These are phyloP conservation scores for Piper longum DNA, from an alignment of 164 flowering plant genomes.

Conservation along the genomic window DNA sequence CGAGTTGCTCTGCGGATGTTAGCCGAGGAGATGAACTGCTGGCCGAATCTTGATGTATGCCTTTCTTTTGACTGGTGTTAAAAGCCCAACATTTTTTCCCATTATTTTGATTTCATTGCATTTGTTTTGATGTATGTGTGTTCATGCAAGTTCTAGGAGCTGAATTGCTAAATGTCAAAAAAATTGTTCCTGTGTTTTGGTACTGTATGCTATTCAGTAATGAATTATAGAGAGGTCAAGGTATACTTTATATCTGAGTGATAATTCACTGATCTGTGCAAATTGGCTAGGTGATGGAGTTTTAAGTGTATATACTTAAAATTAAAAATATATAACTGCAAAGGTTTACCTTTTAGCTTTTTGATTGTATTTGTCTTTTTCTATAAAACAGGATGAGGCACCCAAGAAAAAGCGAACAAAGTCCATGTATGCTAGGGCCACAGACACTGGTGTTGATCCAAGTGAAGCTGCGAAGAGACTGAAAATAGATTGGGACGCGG, in stretches of 20 bases:
- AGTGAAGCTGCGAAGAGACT: constrained; percentile 74
- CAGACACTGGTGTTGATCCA: constrained; percentile 82
- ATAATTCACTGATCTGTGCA: background rate
- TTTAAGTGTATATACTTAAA: background rate
- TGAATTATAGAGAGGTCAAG: no score
- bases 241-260: no score
- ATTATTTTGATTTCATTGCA: background rate
- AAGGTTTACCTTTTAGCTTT: background rate
- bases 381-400: constrained; percentile 31
- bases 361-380: background rate
- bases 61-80: background rate
- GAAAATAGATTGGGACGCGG: constrained; percentile 85
- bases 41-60: constrained; percentile 92
- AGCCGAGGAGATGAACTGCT: constrained; percentile 67
- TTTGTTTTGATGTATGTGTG: background rate
- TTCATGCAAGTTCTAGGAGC: no score
- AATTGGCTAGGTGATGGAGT: background rate
- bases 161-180: no score
- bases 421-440: constrained; percentile 72
- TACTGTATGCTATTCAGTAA: no score
- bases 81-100: background rate
- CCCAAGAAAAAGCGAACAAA: constrained; percentile 42
- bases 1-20: constrained; percentile 59
- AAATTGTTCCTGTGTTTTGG: no score
- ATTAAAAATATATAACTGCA: background rate